phyloP scores from a whole-genome alignment of 805 yeast species.

The Candida odintsovae region DNA sequence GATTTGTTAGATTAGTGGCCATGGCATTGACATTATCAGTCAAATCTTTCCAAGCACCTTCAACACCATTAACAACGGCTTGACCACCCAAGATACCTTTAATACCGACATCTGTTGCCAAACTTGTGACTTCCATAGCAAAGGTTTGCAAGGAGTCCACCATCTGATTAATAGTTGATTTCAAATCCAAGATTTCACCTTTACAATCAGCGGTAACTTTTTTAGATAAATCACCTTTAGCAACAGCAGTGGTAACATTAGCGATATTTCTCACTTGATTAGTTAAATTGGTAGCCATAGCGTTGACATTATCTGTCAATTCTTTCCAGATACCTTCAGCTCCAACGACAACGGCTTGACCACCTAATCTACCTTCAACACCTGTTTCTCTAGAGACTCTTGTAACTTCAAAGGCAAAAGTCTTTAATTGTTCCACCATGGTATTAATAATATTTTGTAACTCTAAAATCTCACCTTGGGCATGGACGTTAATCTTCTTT shows the following conservation, averaged over 20 bases:
- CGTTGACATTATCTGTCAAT: conserved; percentile 82
- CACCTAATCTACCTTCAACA: conserved; percentile 81
- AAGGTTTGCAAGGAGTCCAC: conserved; percentile 86
- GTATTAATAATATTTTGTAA: conserved; percentile 80
- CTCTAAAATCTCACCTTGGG: conserved; percentile 83
- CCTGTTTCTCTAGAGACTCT: conserved; percentile 88
- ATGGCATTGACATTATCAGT: conserved; percentile 88
- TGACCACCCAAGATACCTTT: conserved; percentile 91
- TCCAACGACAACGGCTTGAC: conserved; percentile 77
- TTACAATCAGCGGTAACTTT: conserved; percentile 87
- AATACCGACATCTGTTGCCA: conserved; percentile 89
- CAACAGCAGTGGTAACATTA: conserved; percentile 81
- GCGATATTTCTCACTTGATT: conserved; percentile 88
- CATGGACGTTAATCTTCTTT: conserved; percentile 79
- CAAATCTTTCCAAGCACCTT: conserved; percentile 88
- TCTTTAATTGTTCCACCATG: conserved; percentile 84
- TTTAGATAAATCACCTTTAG: conserved; percentile 81
- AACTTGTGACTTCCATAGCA: conserved; percentile 83
- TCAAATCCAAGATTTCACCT: conserved; percentile 82
- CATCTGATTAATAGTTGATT: conserved; percentile 86
- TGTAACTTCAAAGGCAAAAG: conserved; percentile 84
- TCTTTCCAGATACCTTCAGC: conserved; percentile 90
- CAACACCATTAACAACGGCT: conserved; percentile 86
- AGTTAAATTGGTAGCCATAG: conserved; percentile 83
- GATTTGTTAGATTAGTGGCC: conserved; percentile 89